phyloP scores from a whole-genome alignment of 148 eudicot genomes.

The Arbutus unedo region DNA sequence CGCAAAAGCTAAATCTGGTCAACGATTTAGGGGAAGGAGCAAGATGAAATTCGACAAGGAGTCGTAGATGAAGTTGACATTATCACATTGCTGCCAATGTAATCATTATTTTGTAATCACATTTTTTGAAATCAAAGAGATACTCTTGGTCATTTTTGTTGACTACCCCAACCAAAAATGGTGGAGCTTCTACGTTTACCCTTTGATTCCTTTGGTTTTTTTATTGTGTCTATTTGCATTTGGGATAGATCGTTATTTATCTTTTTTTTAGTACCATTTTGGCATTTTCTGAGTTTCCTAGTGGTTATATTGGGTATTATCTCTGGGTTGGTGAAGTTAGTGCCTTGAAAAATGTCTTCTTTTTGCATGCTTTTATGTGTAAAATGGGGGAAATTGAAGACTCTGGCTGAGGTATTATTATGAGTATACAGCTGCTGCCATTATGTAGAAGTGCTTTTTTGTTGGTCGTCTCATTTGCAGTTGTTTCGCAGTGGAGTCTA shows the following conservation, averaged over 20 bases:
- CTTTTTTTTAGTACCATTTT: neutral
- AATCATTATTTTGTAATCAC: neutral
- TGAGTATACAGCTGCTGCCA: neutral
- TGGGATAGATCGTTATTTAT: neutral
- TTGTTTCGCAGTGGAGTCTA: neutral
- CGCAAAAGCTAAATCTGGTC: neutral
- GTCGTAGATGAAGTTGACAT: neutral
- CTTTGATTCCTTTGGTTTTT: neutral
- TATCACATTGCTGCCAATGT: neutral
- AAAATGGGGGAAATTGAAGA: neutral
- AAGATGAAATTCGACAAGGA: neutral
- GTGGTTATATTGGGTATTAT: neutral
- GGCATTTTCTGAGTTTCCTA: neutral
- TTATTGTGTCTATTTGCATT: neutral
- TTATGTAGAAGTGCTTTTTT: neutral
- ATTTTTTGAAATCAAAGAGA: neutral
- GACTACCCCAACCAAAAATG: neutral
- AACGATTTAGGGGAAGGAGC: neutral
- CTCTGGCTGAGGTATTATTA: neutral
- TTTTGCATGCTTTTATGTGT: slow-evolving; percentile 14
- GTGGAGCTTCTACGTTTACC: neutral
- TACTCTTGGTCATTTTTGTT: neutral
- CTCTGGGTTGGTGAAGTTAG: neutral
- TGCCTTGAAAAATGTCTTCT: neutral
- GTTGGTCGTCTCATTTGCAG: neutral